Conservation (phyloP, 228 moss, liverwort and hornwort species). For the Sphagnum fallax region DNA sequence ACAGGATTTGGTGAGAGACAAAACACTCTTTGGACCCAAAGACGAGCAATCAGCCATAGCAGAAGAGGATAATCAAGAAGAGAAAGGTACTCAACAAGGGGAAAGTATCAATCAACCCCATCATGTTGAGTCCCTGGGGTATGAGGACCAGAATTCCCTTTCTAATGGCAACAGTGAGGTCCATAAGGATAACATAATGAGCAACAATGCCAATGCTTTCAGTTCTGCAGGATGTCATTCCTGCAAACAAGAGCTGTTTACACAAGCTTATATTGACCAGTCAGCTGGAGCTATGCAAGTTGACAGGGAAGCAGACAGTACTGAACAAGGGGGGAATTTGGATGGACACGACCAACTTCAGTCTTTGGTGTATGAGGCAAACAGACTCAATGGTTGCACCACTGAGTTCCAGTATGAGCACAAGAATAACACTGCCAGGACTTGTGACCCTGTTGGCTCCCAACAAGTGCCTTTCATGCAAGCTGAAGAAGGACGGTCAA, state of each 20-base stretch:
- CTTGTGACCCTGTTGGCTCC: background rate
- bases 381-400: no score
- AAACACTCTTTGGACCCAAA: background rate
- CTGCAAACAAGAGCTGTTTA: background rate
- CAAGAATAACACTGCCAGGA: no score
- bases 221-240: background rate
- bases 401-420: no score
- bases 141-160: no score
- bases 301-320: constrained; percentile 3
- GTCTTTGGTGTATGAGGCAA: no score
- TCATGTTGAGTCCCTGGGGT: no score
- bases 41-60: background rate
- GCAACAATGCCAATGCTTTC: background rate
- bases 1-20: background rate
- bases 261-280: background rate
- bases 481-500: background rate
- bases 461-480: background rate
- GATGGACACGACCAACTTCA: no score
- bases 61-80: background rate
- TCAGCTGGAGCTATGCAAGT: no score
- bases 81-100: background rate
- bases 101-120: background rate
- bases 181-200: background rate
- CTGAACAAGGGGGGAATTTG: no score
- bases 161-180: no score